Percentiles rank a stretch among this genome's conserved stretches.
Conservation (phyloP, 805 yeast genomes). For the Middelhovenomyces tepae region DNA sequence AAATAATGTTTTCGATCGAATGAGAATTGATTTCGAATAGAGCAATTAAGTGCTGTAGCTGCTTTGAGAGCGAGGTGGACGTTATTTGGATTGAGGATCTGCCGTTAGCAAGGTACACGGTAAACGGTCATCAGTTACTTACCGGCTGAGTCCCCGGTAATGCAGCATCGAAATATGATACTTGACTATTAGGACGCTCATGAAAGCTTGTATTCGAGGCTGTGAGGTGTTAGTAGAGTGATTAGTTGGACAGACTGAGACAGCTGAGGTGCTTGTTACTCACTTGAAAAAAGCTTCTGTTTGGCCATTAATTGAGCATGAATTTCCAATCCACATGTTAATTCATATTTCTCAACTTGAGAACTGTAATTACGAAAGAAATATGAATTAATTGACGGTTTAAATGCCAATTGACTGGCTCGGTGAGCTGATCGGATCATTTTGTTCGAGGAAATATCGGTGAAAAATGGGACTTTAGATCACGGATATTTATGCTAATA, state of each 20-base stretch:
- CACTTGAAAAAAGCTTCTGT: conserved; percentile 64
- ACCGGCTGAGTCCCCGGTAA: conserved; percentile 89
- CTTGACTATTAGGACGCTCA: conserved; percentile 55
- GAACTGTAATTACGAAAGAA: too few species aligned
- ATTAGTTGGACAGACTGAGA: background rate
- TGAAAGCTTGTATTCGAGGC: conserved; percentile 27
- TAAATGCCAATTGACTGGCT: too few species aligned
- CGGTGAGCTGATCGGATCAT: too few species aligned
- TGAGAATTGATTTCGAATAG: conserved; percentile 45
- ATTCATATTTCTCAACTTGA: conserved; percentile 22
- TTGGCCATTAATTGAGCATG: conserved; percentile 80
- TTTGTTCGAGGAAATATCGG: too few species aligned
- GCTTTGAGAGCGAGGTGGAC: conserved; percentile 61
- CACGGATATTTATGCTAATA: too few species aligned
- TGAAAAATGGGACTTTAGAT: too few species aligned
- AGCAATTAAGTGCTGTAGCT: conserved; percentile 58
- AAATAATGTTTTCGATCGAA: conserved; percentile 95
- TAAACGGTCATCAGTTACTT: background rate
- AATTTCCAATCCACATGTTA: conserved; percentile 86
- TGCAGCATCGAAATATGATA: conserved; percentile 74
- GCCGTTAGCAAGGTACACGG: background rate
- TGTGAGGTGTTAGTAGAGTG: conserved; percentile 25
- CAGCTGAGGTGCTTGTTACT: too few species aligned
- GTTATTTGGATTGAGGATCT: conserved; percentile 60
- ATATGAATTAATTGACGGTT: too few species aligned